These are phyloP conservation scores for Ustilago trichophora DNA, from an alignment of 1,284 basidiomycete genomes.

Conservation along the genomic window DNA sequence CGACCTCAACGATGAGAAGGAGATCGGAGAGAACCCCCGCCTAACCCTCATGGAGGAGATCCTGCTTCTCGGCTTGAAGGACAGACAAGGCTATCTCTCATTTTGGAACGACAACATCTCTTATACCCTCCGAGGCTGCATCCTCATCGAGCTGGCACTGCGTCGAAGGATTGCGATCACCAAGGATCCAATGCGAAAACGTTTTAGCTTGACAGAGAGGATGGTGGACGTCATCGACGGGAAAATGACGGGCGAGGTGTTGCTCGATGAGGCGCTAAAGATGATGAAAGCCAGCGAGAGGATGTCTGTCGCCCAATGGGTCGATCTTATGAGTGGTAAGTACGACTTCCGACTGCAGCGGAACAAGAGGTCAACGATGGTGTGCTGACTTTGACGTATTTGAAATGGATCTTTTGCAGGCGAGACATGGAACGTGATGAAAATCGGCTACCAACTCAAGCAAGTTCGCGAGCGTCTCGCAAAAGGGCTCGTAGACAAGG, in stretches of 20 bases:
- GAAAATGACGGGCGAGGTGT: conserved; percentile 62
- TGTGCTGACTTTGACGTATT: no score
- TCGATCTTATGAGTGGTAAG: conserved; percentile 65
- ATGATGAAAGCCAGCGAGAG: conserved; percentile 58
- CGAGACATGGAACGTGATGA: conserved; percentile 66
- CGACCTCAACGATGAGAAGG: conserved; percentile 81
- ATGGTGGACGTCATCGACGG: conserved; percentile 58
- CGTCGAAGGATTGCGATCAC: conserved; percentile 59
- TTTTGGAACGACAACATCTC: conserved; percentile 67
- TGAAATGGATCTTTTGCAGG: no score
- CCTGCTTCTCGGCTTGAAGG: conserved; percentile 86
- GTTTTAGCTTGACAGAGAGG: conserved; percentile 47
- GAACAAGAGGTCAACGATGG: no score
- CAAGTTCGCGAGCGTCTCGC: conserved; percentile 65
- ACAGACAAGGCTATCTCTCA: conserved; percentile 73
- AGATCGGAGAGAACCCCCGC: conserved; percentile 79
- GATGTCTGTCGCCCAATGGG: conserved; percentile 61
- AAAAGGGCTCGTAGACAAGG: conserved; percentile 66
- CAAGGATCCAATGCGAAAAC: conserved; percentile 47
- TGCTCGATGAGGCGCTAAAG: conserved; percentile 64
- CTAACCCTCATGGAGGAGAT: conserved; percentile 98
- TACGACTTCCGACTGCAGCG: no score
- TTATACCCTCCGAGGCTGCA: conserved; percentile 63
- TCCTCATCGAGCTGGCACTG: conserved; percentile 63
- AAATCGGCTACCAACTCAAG: conserved; percentile 65